These are phyloP conservation scores for Pinus taeda DNA, from an alignment of 75 land plant species.

Conservation along the genomic window DNA sequence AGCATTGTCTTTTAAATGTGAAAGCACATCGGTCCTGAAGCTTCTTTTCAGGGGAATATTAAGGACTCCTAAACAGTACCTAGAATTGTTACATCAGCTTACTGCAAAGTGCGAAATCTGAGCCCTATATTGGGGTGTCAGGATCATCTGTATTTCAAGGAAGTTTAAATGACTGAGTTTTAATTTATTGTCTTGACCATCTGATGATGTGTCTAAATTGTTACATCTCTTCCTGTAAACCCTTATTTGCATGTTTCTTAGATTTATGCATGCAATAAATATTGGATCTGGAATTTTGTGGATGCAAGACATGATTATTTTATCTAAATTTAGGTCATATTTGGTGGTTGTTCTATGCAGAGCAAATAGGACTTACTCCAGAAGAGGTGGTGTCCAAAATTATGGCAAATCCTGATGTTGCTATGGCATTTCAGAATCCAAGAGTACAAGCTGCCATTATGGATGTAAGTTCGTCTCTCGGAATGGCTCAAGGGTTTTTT, in stretches of 20 bases:
- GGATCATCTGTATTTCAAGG: background rate
- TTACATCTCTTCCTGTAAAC: background rate
- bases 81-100: background rate
- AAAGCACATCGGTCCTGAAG: background rate
- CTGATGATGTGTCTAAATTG: background rate
- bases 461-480: slow-evolving; percentile 63
- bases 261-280: background rate
- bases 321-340: background rate
- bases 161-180: background rate
- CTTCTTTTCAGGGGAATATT: background rate
- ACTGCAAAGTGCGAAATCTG: background rate
- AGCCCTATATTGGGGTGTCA: background rate
- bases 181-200: background rate
- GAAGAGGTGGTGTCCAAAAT: slow-evolving; percentile 96
- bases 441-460: slow-evolving; percentile 95
- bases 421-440: slow-evolving; percentile 95
- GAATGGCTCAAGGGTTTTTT: background rate
- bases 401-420: slow-evolving; percentile 96
- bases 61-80: background rate
- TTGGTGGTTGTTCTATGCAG: slow-evolving; percentile 38
- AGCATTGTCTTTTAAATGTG: too few relatives aligned
- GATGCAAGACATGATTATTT: background rate
- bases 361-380: slow-evolving; percentile 94
- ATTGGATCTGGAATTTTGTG: background rate
- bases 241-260: background rate